Evolutionary conservation across 2,329 filamentous ascomycete genomes (phyloP), one percentile per base, ranked within the genome.

Genomic region (Zarea fungicola): DNA sequence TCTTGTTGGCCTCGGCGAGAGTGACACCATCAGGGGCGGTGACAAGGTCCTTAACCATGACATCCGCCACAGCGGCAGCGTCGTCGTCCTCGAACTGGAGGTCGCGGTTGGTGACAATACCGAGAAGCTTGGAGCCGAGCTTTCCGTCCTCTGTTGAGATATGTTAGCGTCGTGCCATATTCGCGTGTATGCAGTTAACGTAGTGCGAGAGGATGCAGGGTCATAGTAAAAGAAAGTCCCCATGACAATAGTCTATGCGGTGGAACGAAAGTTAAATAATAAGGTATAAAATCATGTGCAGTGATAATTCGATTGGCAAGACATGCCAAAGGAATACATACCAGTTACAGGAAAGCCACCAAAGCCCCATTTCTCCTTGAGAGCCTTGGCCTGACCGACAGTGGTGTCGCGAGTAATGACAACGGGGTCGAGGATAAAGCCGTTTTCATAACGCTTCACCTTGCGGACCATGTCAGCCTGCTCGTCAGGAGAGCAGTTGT

Each of bases 191-290:
- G 36, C 28, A 41, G 51, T 54, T 53, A 56, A 55, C 52, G 26
- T 23, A n/a, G 22, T 26, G 19, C 16, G 21, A 14, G 19, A 7
- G 14, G 28, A 28, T 48, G 39, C 45, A 48, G 53, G 19, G 16
- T 72, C 66, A 65, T 65, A 62, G 57, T 62, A 64, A 49, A 56
- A 55, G 49, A 52, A 52, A 56, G 72, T 96, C 90, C 89, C 81
- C 90, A 96, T 76, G 79, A 89, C 87, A 80, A 80, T 54, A 79
- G 84, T 87, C 86, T 81, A 85, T 95, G 80, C 89, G 89, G 93
- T 92, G 92, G 93, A 99, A 99, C 93, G 93, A 99, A 99, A 99
- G 93, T 97, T 97, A 96, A 87, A 81, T 75, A 74, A 80, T 77
- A 75, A 72, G 78, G 76, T 81, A 77, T 80, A 78, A 89, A 93